Evolutionary conservation across 192 early-diverging fungal species (phyloP).

Genomic region (Backusella circina): DNA sequence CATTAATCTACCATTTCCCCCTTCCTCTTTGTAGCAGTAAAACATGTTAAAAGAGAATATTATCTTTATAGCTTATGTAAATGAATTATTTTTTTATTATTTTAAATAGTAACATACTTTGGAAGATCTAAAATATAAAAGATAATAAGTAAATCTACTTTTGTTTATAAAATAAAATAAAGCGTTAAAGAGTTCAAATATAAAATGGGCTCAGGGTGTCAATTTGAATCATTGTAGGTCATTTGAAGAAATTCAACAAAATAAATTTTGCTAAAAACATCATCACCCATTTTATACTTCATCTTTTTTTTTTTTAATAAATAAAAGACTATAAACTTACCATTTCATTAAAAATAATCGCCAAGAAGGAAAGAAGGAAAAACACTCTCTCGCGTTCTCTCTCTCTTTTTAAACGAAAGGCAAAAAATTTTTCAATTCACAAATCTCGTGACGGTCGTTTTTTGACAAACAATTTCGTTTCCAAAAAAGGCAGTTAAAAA

Average conservation of each 20-base stretch:
- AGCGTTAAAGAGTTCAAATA: background rate
- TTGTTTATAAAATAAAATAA: background rate
- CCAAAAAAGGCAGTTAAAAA: background rate
- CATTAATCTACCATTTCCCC: background rate
- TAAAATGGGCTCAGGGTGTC: slow-evolving; percentile 12
- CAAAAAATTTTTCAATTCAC: background rate
- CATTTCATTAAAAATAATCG: background rate
- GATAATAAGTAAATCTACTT: background rate
- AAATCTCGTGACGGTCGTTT: background rate
- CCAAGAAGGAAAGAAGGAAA: background rate
- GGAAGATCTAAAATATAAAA: background rate
- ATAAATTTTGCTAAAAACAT: slow-evolving; percentile 14
- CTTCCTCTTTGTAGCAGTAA: background rate
- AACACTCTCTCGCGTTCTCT: background rate
- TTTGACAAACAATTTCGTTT: background rate
- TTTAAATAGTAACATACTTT: background rate
- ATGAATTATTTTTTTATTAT: background rate
- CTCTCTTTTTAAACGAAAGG: background rate
- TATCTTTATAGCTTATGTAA: no score
- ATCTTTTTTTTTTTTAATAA: background rate
- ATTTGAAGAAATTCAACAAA: slow-evolving; percentile 21
- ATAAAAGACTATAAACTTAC: background rate
- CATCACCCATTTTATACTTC: background rate
- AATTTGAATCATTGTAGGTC: slow-evolving; percentile 10
- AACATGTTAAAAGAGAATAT: background rate